Percentiles rank a stretch among this genome's conserved stretches.
These are phyloP conservation scores for Coniochaeta sp. DNA, from an alignment of 2,329 filamentous ascomycete species.

Conservation along the genomic window DNA sequence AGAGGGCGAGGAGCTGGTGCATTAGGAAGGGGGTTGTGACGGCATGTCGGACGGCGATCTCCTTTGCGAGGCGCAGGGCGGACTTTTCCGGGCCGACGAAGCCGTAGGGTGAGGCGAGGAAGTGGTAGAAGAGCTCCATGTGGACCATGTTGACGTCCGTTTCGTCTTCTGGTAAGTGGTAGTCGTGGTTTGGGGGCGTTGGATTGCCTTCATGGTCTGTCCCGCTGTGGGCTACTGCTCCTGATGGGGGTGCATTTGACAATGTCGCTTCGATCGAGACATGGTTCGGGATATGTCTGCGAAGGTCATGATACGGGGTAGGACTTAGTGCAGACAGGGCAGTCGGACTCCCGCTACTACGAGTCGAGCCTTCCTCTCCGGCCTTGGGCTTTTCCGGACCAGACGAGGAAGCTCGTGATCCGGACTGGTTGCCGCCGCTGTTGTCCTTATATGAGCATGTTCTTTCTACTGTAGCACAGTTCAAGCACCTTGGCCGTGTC, in stretches of 20 bases:
- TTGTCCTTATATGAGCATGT: conserved; percentile 16
- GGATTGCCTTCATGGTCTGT: not conserved
- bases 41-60: conserved; percentile 12
- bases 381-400: conserved; percentile 2
- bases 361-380: not conserved
- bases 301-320: not conserved
- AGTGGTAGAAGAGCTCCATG: conserved; percentile 20
- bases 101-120: conserved; percentile 8
- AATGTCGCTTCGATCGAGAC: conserved; percentile 2
- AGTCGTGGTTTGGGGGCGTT: not conserved
- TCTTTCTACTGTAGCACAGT: conserved; percentile 20
- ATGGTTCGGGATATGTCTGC: not conserved
- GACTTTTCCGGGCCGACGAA: conserved; percentile 9
- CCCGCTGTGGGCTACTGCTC: not conserved
- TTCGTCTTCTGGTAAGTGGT: conserved; percentile 2
- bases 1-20: conserved; percentile 27
- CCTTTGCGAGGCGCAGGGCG: conserved; percentile 2
- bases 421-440: conserved; percentile 3
- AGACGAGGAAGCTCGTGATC: not conserved
- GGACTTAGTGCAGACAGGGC: not conserved
- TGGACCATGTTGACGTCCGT: conserved; percentile 16
- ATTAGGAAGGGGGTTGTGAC: conserved; percentile 26
- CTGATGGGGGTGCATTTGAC: not conserved
- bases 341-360: not conserved
- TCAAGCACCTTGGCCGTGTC: conserved; percentile 20